These are phyloP conservation scores for Ceratocystis colombiana DNA, from an alignment of 2,329 filamentous ascomycete genomes.

Conservation along the genomic window DNA sequence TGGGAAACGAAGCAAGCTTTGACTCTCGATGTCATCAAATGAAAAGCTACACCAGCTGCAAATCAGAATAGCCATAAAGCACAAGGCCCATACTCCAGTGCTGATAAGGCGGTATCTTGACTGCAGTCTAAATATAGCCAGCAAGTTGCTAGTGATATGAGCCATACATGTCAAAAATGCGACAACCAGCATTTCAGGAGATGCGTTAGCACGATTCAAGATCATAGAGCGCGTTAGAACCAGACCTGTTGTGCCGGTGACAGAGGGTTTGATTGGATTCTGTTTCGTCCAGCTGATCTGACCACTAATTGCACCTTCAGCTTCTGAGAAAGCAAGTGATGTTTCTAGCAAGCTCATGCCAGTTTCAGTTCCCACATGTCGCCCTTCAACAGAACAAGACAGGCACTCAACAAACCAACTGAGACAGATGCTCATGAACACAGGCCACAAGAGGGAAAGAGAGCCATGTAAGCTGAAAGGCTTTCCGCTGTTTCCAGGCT, in stretches of 20 bases:
- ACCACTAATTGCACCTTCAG: constrained; percentile 74
- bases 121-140: constrained; percentile 73
- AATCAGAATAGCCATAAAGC: constrained; percentile 77
- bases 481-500: constrained; percentile 36
- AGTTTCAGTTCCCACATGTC: constrained; percentile 69
- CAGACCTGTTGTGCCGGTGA: constrained; percentile 29
- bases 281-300: constrained; percentile 59
- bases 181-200: constrained; percentile 78
- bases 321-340: constrained; percentile 89
- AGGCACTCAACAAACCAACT: constrained; percentile 86
- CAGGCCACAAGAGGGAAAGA: constrained; percentile 62
- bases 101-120: constrained; percentile 70
- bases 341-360: constrained; percentile 97
- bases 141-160: constrained; percentile 70
- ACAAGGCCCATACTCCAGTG: constrained; percentile 80
- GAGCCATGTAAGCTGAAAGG: constrained; percentile 59
- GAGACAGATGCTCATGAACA: constrained; percentile 58
- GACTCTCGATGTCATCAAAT: constrained; percentile 47
- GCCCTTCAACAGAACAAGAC: constrained; percentile 77
- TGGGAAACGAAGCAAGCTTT: constrained; percentile 73
- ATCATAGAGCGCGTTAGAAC: constrained; percentile 53
- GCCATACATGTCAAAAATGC: constrained; percentile 82
- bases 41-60: constrained; percentile 61
- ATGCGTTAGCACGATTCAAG: constrained; percentile 71
- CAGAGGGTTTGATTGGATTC: constrained; percentile 43